Evolutionary conservation across 192 early-diverging fungal species (phyloP).

Genomic region (Coemansia interrupta): DNA sequence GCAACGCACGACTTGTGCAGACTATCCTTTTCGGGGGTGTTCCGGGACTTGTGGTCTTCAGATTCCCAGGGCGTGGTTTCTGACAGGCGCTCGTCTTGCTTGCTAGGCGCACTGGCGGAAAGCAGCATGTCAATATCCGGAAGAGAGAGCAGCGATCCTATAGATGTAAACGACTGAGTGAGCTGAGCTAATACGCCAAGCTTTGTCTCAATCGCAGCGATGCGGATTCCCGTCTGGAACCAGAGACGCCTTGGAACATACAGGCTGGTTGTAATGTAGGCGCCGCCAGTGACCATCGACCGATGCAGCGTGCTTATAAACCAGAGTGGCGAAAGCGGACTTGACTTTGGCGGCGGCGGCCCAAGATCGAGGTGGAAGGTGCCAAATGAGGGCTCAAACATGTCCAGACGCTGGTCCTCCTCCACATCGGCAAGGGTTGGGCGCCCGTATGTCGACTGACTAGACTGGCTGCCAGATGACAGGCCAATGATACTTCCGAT

Average conservation of each 20-base stretch:
- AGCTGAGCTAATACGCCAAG: constrained; percentile 47
- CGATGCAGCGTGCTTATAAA: constrained; percentile 47
- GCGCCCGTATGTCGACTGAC: constrained; percentile 20
- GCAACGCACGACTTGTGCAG: constrained; percentile 50
- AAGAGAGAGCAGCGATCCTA: constrained; percentile 27
- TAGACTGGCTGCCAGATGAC: background rate
- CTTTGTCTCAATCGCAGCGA: constrained; percentile 52
- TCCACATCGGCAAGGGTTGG: constrained; percentile 47
- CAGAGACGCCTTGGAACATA: constrained; percentile 52
- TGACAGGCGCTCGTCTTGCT: constrained; percentile 16
- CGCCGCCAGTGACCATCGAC: constrained; percentile 48
- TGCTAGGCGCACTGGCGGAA: constrained; percentile 6
- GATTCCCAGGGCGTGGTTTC: constrained; percentile 50
- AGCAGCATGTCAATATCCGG: constrained; percentile 32
- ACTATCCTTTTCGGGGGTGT: constrained; percentile 32
- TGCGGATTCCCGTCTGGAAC: constrained; percentile 52
- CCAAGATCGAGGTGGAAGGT: constrained; percentile 47
- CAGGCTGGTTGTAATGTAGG: constrained; percentile 43
- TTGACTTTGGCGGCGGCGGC: constrained; percentile 42
- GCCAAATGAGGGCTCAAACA: constrained; percentile 52
- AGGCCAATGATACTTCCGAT: constrained; percentile 2
- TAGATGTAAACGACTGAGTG: constrained; percentile 42
- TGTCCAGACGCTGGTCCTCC: constrained; percentile 49
- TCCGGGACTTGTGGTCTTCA: constrained; percentile 19
- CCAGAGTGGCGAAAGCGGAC: constrained; percentile 50